phyloP scores from a whole-genome alignment of 306 rosid genomes.

The Cicer yamashitae region DNA sequence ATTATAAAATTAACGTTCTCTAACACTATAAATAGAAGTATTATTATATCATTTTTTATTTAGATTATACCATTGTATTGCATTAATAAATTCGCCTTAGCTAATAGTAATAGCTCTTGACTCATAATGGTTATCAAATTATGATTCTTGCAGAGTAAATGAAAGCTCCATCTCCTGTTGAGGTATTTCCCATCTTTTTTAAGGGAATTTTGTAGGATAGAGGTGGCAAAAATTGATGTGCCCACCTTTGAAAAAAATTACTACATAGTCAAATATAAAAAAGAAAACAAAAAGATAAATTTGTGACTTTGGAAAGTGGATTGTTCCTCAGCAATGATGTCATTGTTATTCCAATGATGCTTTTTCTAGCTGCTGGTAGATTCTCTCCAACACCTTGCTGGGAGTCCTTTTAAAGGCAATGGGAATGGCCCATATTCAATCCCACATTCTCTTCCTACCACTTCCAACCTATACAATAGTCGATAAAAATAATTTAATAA shows the following conservation, averaged over 20 bases:
- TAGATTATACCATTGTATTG: neutral
- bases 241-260: constrained; percentile 39
- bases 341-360: constrained; percentile 35
- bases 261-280: constrained; percentile 8
- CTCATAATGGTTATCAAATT: constrained; percentile 30
- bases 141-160: constrained; percentile 30
- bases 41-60: no score
- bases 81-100: neutral
- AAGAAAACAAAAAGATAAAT: neutral
- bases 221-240: constrained; percentile 30
- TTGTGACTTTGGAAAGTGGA: constrained; percentile 38
- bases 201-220: constrained; percentile 27
- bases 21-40: no score
- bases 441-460: constrained; percentile 70
- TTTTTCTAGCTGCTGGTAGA: constrained; percentile 49
- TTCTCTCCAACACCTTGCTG: constrained; percentile 75
- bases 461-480: constrained; percentile 68
- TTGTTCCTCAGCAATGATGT: constrained; percentile 25
- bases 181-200: constrained; percentile 34
- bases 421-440: constrained; percentile 88
- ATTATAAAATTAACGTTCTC: no score
- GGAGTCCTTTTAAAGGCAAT: constrained; percentile 81
- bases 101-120: neutral
- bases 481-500: no score
- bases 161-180: constrained; percentile 15